Conservation (phyloP, 108 stramenopile genomes). For the Mediolabrus comicus region DNA sequence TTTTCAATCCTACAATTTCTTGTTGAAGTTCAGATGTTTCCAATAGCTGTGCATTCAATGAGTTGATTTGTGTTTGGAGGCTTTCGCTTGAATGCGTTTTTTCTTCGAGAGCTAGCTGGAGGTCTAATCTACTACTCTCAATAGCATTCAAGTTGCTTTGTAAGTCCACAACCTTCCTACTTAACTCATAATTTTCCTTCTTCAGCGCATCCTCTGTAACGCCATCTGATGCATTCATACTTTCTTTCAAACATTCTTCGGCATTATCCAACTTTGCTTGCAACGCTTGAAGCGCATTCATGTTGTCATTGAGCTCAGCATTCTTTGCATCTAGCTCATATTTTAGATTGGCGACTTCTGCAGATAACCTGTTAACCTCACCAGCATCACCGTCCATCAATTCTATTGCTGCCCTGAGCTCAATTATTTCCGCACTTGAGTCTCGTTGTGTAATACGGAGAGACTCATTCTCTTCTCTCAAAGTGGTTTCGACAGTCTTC, state of each 20-base stretch:
- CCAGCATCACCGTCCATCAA: constrained; percentile 19
- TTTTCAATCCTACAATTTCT: constrained; percentile 5
- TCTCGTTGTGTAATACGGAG: constrained; percentile 15
- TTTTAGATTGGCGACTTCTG: constrained; percentile 32
- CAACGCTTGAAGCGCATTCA: constrained; percentile 15
- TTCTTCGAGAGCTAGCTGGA: constrained; percentile 24
- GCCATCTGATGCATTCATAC: not conserved
- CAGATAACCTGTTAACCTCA: constrained; percentile 24
- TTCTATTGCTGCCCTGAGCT: constrained; percentile 33
- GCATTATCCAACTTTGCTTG: constrained; percentile 28
- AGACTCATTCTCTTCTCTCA: constrained; percentile 21
- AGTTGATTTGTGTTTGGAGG: constrained; percentile 18
- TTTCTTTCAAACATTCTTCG: constrained; percentile 9
- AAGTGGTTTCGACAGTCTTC: not conserved
- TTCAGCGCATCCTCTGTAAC: constrained; percentile 1
- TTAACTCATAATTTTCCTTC: constrained; percentile 24
- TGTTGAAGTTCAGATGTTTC: constrained; percentile 15
- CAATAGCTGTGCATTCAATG: constrained; percentile 6
- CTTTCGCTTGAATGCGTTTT: not conserved
- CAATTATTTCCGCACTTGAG: constrained; percentile 15
- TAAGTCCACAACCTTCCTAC: constrained; percentile 10
- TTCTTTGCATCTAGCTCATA: constrained; percentile 31
- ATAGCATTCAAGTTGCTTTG: constrained; percentile 3
- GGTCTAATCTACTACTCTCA: constrained; percentile 19
- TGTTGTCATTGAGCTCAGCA: constrained; percentile 19